Evolutionary conservation across 1,284 basidiomycete species (phyloP), one percentile per base, ranked within the genome.

Genomic region (Ceratobasidium theobromae): DNA sequence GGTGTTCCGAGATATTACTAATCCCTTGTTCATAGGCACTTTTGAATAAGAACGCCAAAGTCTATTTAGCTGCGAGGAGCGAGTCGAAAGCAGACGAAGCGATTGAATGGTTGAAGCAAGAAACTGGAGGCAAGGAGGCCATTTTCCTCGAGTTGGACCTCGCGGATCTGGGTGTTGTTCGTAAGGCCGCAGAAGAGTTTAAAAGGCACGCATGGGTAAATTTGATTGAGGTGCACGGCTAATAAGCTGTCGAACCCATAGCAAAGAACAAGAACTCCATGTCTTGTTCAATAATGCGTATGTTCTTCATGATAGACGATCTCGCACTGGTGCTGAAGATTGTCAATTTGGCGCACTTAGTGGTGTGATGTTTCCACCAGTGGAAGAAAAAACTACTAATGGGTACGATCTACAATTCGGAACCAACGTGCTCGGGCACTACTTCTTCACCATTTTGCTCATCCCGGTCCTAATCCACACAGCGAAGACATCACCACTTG

Each of bases 1-100:
- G 6, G 9, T 11, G 11, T 12, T 28, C 23, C 21, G 14, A 41
- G 18, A 49, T 62, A 18, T n/a, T 23, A 4, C 11, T 35, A 27
- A 49, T 27, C 21, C 5, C n/a, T 4, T 16, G 12, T 25, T 43
- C 25, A 9, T 55, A 81, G 79, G 80, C 77, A 4, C 77, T 86
- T 12, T 78, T 88, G 43, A 69, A 73, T 5, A 80, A 80, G 62
- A 82, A 85, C 40, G 86, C 86, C 6, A 86, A 80, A 68, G 87
- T 90, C 0, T 88, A 87, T 72, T 77, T 89, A 69, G 84, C 83
- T 1, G 79, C 79, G 21, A 79, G 88, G n/a, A 81, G 76, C 69
- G 71, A 76, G 65, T 70, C 74, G 28, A 84, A 81, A 62, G 84
- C 81, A 0, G 69, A 77, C 33, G 73, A 72, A 1, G 83, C 84